Base-by-base conservation (phyloP, 2,329 filamentous ascomycete species). In the Pezizomycotina sp. region DNA sequence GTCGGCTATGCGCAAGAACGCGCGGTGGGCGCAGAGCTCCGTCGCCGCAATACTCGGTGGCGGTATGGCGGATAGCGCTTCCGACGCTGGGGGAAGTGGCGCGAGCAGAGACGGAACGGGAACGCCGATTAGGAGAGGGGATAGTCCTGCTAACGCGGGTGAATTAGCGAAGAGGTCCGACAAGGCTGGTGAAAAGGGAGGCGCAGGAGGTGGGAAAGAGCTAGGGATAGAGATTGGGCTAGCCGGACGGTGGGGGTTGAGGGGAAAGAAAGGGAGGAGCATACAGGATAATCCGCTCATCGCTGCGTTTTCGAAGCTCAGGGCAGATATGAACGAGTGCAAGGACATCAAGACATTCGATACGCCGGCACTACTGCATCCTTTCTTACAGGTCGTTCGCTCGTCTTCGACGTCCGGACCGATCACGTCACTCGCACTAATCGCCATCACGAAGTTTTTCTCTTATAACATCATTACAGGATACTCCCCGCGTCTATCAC, bases 1-100 rank as follows among this genome's bases (percentile, higher is more conserved):
- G 9, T 93, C 86, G 45, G 83, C 84, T 43, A 93, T 98, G 69
- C 84, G 92, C 54, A 98, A 98, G 62, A 77, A 93, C 69, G 79
- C 83, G 47, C 78, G 89, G 48, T 95, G 86, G 66, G 82, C 83
- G 30, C 84, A 95, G 57, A 92, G 84, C 8, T 93, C 84, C 4
- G 89, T 98, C 27, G 83, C 89, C 23, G 86, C 86, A 34, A 98
- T 98, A 43, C 66, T 98, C 20, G 89, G 89, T 32, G 82, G 82
- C 47, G 65, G 64, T 44, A 56, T 55, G 31, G 55, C 54, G 22
- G 62, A 66, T 35, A 42, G 46, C 26, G 25, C 45, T 30, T 28
- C 47, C 45, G 22, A 44, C 34, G 31, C 37, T 47, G 34, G 44
- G 22, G 28, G 33, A 23, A 36, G 36, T 23, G 46, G 35, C 35